Percentiles rank a stretch among this genome's conserved stretches.
Evolutionary conservation across 192 early-diverging fungal genomes (phyloP).

Genomic region (Rhizophagus prolifer): DNA sequence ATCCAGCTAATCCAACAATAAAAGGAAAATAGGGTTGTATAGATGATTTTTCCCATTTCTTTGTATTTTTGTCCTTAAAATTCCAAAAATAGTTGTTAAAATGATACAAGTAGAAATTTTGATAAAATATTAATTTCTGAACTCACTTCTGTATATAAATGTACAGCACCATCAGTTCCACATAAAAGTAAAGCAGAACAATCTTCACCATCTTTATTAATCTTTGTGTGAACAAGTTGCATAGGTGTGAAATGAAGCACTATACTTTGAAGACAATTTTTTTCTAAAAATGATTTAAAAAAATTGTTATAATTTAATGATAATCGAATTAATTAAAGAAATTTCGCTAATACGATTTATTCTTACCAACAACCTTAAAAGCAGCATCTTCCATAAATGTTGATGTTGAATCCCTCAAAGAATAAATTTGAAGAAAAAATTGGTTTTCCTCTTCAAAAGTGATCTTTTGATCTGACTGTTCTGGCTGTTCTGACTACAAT

Average conservation of each 20-base stretch:
- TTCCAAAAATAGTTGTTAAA: not conserved
- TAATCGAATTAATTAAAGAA: not conserved
- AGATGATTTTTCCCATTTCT: conserved; percentile 5
- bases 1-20: not conserved
- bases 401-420: not conserved
- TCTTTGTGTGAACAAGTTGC: conserved; percentile 13
- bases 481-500: not conserved
- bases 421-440: conserved; percentile 24
- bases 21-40: conserved; percentile 13
- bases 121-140: not conserved
- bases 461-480: not conserved
- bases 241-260: conserved; percentile 9
- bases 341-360: not conserved
- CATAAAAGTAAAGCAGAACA: conserved; percentile 16
- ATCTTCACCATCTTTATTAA: not conserved
- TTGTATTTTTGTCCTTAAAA: not conserved
- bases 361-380: conserved; percentile 1
- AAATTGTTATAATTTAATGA: not conserved
- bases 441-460: not conserved
- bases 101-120: not conserved
- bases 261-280: conserved; percentile 14
- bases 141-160: conserved; percentile 24
- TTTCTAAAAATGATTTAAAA: not conserved
- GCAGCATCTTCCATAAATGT: conserved; percentile 7
- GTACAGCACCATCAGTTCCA: conserved; percentile 20